Conservation (phyloP, 1,284 basidiomycete genomes). For the Lignosus rhinocerotis region DNA sequence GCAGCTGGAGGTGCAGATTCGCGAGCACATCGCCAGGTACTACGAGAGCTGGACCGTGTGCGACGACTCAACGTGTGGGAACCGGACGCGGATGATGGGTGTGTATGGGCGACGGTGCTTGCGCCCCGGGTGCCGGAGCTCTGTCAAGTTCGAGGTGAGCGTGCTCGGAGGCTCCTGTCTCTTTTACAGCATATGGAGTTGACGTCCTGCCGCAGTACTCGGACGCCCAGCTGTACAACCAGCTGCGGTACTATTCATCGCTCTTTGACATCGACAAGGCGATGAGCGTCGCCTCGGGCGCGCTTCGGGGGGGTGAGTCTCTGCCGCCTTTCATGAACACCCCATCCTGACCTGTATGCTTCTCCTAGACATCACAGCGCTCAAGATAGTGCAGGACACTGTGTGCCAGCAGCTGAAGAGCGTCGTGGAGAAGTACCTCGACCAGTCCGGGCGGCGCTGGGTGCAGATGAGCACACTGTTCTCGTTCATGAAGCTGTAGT, state of each 20-base stretch:
- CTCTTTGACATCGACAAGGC: conserved; percentile 79
- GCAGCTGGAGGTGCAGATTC: conserved; percentile 88
- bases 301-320: conserved; percentile 39
- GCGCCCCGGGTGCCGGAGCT: conserved; percentile 65
- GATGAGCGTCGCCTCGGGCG: conserved; percentile 49
- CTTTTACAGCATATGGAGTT: neutral
- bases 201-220: conserved; percentile 60
- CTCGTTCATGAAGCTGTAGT: conserved; percentile 68
- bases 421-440: conserved; percentile 76
- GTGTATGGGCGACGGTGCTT: conserved; percentile 88
- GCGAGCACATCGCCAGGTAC: conserved; percentile 76
- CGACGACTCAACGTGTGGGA: conserved; percentile 82
- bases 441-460: conserved; percentile 84
- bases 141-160: conserved; percentile 74
- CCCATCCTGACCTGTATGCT: neutral
- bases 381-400: conserved; percentile 49
- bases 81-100: conserved; percentile 86
- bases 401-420: conserved; percentile 54
- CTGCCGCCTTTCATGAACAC: neutral
- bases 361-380: conserved; percentile 56
- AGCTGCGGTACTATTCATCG: conserved; percentile 78
- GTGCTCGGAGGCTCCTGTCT: neutral
- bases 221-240: conserved; percentile 83
- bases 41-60: conserved; percentile 92
- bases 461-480: conserved; percentile 80